A percentile compares a stretch with the other conserved stretches of the same genome.
Evolutionary conservation across 805 yeast genomes (phyloP).

Genomic region (Naumovozyma castellii): DNA sequence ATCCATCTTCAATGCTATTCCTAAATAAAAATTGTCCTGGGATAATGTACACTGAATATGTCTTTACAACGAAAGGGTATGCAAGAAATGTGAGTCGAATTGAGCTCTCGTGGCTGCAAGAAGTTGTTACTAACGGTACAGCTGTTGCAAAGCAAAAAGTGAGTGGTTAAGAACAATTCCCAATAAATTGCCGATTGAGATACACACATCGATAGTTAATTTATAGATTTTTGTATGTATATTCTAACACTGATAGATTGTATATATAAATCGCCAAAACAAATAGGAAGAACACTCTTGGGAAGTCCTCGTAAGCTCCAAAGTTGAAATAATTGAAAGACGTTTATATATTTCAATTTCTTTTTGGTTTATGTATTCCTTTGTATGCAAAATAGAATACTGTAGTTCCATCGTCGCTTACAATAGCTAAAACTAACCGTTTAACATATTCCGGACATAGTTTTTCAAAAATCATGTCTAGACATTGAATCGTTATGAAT

Average conservation of each 20-base stretch:
- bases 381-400: constrained; percentile 61
- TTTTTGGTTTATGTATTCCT: constrained; percentile 57
- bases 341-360: constrained; percentile 29
- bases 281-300: too few relatives aligned
- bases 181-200: neutral
- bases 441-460: constrained; percentile 21
- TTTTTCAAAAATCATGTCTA: constrained; percentile 15
- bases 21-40: constrained; percentile 69
- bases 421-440: constrained; percentile 45
- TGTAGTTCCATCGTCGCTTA: constrained; percentile 58
- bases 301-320: neutral
- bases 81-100: constrained; percentile 82
- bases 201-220: neutral
- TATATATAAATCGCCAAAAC: too few relatives aligned
- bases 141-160: constrained; percentile 13
- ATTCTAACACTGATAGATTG: too few relatives aligned
- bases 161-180: neutral
- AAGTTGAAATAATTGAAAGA: neutral
- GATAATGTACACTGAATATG: constrained; percentile 89
- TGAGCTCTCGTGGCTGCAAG: constrained; percentile 78
- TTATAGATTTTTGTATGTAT: neutral
- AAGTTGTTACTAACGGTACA: constrained; percentile 37
- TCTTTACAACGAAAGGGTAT: constrained; percentile 84
- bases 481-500: constrained; percentile 17
- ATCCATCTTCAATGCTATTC: constrained; percentile 82